Conservation (phyloP, 805 yeast species). For the Priceomyces carsonii region DNA sequence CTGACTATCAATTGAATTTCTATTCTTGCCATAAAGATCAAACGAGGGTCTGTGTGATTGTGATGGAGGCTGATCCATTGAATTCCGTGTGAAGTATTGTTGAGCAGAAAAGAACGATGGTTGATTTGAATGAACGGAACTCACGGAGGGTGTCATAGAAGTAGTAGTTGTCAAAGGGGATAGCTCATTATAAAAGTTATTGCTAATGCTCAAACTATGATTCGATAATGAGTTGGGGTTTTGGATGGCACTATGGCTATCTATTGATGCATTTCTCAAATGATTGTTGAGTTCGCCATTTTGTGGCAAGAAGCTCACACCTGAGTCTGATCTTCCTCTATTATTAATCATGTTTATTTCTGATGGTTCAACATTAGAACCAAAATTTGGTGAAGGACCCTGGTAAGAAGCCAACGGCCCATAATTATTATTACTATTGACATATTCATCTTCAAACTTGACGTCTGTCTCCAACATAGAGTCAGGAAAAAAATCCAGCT, state of each 20-base stretch:
- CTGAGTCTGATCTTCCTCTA: background rate
- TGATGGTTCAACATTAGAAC: background rate
- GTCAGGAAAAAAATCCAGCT: conserved; percentile 29
- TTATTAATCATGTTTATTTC: background rate
- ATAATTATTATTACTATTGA: background rate
- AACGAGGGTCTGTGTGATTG: conserved; percentile 29
- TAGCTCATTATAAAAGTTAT: conserved; percentile 22
- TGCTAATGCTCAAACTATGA: conserved; percentile 4
- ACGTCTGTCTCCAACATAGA: conserved; percentile 6
- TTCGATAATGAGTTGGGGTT: conserved; percentile 4
- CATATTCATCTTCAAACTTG: background rate
- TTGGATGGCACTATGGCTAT: conserved; percentile 8
- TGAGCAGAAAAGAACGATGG: conserved; percentile 46
- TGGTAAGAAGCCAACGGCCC: no score
- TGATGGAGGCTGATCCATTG: conserved; percentile 36
- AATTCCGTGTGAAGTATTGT: conserved; percentile 38
- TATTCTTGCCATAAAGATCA: conserved; percentile 30
- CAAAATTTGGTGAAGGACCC: no score
- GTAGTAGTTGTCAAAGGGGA: conserved; percentile 47
- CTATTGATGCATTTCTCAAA: conserved; percentile 15
- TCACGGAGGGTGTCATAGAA: conserved; percentile 41
- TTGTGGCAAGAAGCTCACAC: conserved; percentile 1
- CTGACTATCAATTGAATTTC: conserved; percentile 33
- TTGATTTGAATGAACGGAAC: conserved; percentile 42
- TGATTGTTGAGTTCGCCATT: conserved; percentile 8